phyloP scores from a whole-genome alignment of 2,329 filamentous ascomycete species.

The Microthyrium microscopicum region DNA sequence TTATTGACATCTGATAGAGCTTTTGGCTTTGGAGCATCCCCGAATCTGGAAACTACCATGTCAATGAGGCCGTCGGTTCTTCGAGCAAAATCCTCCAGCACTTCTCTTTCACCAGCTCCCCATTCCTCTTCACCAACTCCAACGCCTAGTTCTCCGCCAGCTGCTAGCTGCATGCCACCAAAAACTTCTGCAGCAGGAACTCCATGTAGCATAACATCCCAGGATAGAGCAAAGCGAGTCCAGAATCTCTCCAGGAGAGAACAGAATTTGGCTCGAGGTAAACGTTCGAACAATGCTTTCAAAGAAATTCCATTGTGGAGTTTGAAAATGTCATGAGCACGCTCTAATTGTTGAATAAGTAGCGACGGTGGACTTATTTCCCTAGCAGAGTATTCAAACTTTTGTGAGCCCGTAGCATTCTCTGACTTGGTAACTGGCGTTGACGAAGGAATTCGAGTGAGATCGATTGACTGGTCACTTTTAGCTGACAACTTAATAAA shows the following conservation, averaged over 20 bases:
- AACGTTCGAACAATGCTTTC: constrained; percentile 41
- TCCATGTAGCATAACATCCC: constrained; percentile 81
- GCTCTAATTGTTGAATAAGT: constrained; percentile 62
- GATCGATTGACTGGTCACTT: constrained; percentile 50
- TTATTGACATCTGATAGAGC: constrained; percentile 7
- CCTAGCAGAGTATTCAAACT: constrained; percentile 68
- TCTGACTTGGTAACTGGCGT: constrained; percentile 18
- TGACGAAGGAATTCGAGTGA: constrained; percentile 51
- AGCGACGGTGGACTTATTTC: constrained; percentile 74
- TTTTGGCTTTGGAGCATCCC: constrained; percentile 30
- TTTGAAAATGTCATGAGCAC: constrained; percentile 69
- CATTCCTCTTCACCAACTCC: constrained; percentile 93
- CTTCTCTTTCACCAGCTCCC: constrained; percentile 83
- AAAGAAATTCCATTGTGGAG: constrained; percentile 73
- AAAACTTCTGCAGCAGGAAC: constrained; percentile 71
- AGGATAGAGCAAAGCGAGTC: constrained; percentile 48
- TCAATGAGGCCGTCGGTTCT: constrained; percentile 76
- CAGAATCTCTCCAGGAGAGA: constrained; percentile 64
- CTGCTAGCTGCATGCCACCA: constrained; percentile 72
- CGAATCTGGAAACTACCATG: constrained; percentile 74
- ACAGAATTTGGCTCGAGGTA: constrained; percentile 52
- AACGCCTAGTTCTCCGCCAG: constrained; percentile 78
- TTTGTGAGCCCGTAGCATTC: too few relatives aligned
- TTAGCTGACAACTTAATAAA: background rate
- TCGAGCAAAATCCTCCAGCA: constrained; percentile 71